Conservation (phyloP, 192 early-diverging fungal species). For the Entomortierella lignicola region DNA sequence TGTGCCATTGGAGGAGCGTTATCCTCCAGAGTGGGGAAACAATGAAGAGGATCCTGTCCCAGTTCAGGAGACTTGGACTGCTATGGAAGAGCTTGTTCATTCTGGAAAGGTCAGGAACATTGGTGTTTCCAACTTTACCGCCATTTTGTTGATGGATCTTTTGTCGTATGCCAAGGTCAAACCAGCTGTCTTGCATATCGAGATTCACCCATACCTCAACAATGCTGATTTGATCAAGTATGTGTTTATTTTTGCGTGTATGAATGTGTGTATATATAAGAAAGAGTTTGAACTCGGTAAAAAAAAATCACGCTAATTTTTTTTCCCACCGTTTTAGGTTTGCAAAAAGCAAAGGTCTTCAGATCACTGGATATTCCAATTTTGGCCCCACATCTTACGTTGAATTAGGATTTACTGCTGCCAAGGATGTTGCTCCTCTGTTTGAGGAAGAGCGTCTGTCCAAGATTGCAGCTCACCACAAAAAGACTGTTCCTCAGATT, state of each 20-base stretch:
- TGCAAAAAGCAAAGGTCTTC: slow-evolving; percentile 65
- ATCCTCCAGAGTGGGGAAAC: slow-evolving; percentile 64
- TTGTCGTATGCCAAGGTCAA: slow-evolving; percentile 67
- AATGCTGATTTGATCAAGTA: slow-evolving; percentile 73
- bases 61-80: slow-evolving; percentile 73
- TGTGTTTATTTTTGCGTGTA: no score
- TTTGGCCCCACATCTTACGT: slow-evolving; percentile 68
- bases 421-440: slow-evolving; percentile 54
- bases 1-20: slow-evolving; percentile 53
- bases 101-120: slow-evolving; percentile 64
- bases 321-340: slow-evolving; percentile 7
- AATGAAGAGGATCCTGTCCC: slow-evolving; percentile 57
- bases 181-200: slow-evolving; percentile 81
- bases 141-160: slow-evolving; percentile 65
- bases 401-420: slow-evolving; percentile 22
- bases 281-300: no score
- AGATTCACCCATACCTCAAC: slow-evolving; percentile 80
- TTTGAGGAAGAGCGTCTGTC: slow-evolving; percentile 61
- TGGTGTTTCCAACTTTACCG: slow-evolving; percentile 80
- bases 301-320: background rate
- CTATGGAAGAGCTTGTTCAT: slow-evolving; percentile 78
- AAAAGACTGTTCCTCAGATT: slow-evolving; percentile 70
- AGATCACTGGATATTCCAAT: slow-evolving; percentile 79
- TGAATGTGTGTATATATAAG: no score
- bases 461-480: slow-evolving; percentile 64